Evolutionary conservation across 2,329 filamentous ascomycete species (phyloP), one percentile per base, ranked within the genome.

Genomic region (Aspergillus brunneoviolaceus): DNA sequence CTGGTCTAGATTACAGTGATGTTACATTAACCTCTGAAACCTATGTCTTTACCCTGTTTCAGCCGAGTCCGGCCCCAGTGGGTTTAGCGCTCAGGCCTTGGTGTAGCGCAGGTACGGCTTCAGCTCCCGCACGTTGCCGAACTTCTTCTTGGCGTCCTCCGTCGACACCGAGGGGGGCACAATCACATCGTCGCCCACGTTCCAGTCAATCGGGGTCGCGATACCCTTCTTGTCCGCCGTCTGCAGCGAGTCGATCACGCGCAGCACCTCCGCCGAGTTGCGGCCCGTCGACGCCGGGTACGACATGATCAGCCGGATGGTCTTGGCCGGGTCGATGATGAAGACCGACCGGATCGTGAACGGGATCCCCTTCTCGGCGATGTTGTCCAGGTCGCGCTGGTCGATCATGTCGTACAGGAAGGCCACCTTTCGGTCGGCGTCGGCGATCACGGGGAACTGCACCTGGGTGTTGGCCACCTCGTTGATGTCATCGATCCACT

Each of bases 261-360:
- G 87, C 69, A 92, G 86, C 55, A 93, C 87, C 83, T 92, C 90
- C 68, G 86, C 84, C 63, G 88, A 87, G 84, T 92, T 93, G 74
- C 90, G 87, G 79, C 93, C 93, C 50, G 92, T 96, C 60, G 89
- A 93, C 63, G 93, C 92, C 49, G 93, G 93, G 84, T 96, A 97
- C 74, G 90, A 88, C 82, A 96, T 89, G 76, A 92, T 96, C 75
- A 93, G 87, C 70, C 93, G 89, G 80, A 96, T 95, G 78, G 89
- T 94, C 88, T 96, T 96, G 79, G 86, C 87, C 65, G 92, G 92
- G 82, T 96, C 92, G 77, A 96, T 95, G 80, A 96, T 84, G 84
- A 96, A 96, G 74, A 96, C 93, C 69, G 90, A 92, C 72, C 93
- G 91, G 80, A 97, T 96, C 70, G 93, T 96, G 81, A 96, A 94